These are phyloP conservation scores for Tylopilus orsonianus DNA, from an alignment of 1,284 basidiomycete genomes.

Conservation along the genomic window DNA sequence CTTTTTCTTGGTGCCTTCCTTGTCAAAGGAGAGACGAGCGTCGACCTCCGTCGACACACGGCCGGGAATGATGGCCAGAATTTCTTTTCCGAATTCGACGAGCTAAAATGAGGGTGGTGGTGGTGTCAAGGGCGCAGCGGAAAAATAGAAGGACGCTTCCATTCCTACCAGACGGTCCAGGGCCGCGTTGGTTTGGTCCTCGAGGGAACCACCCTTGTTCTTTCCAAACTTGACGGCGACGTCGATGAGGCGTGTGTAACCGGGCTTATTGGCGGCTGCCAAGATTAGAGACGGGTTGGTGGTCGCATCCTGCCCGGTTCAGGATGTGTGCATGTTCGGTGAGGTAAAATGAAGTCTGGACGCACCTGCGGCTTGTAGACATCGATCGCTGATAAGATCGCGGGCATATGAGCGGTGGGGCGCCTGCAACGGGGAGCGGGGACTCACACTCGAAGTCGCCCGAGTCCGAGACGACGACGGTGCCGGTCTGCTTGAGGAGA, in stretches of 20 bases:
- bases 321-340: conserved; percentile 6
- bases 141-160: conserved; percentile 13
- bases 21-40: conserved; percentile 95
- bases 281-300: conserved; percentile 95
- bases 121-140: conserved; percentile 8
- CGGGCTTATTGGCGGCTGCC: conserved; percentile 89
- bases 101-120: conserved; percentile 50
- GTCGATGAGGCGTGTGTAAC: conserved; percentile 85
- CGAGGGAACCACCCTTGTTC: conserved; percentile 72
- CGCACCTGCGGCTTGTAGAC: conserved; percentile 88
- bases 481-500: conserved; percentile 85
- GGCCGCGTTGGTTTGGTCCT: conserved; percentile 74
- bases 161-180: conserved; percentile 81
- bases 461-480: conserved; percentile 93
- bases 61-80: conserved; percentile 94
- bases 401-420: conserved; percentile 7
- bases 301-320: conserved; percentile 71
- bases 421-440: neutral
- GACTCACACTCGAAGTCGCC: conserved; percentile 81
- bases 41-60: conserved; percentile 99
- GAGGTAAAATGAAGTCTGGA: conserved; percentile 10
- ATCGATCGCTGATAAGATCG: conserved; percentile 64
- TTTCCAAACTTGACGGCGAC: conserved; percentile 83
- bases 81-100: conserved; percentile 96
- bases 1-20: conserved; percentile 88